Conservation (phyloP, 1,139 yeast genomes). For the Kurtzmaniella quercitrusa region DNA sequence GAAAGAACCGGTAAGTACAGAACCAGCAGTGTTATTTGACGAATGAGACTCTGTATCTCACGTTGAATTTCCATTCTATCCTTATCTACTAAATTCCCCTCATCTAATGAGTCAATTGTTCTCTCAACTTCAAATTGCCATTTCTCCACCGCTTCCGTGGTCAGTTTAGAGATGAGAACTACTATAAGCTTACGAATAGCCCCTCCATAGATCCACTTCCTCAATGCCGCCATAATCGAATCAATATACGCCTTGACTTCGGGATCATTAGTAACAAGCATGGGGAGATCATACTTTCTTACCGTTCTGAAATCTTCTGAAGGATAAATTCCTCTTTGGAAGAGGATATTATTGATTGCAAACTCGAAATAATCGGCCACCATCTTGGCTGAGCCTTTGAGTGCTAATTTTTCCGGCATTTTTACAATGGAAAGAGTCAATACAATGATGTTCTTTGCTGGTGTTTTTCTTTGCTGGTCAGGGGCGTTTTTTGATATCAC, state of each 20-base stretch:
- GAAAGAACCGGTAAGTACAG: slow-evolving; percentile 76
- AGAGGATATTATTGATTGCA: slow-evolving; percentile 74
- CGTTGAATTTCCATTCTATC: slow-evolving; percentile 55
- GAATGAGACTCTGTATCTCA: slow-evolving; percentile 79
- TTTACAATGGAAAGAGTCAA: not conserved
- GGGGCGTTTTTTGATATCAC: too few relatives aligned
- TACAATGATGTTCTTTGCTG: not conserved
- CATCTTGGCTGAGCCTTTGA: slow-evolving; percentile 73
- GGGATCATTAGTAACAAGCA: slow-evolving; percentile 70
- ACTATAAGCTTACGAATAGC: slow-evolving; percentile 67
- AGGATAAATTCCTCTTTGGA: slow-evolving; percentile 89
- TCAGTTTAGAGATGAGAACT: slow-evolving; percentile 63
- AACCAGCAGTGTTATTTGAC: slow-evolving; percentile 87
- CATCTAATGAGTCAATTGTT: slow-evolving; percentile 18
- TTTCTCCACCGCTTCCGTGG: slow-evolving; percentile 69
- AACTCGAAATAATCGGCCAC: slow-evolving; percentile 85
- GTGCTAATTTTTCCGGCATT: slow-evolving; percentile 48
- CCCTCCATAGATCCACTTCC: slow-evolving; percentile 75
- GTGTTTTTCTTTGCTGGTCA: too few relatives aligned
- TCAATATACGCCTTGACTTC: slow-evolving; percentile 71
- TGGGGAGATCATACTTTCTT: slow-evolving; percentile 73
- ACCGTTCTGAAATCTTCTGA: slow-evolving; percentile 81
- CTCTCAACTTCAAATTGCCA: slow-evolving; percentile 76
- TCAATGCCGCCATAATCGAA: slow-evolving; percentile 69
- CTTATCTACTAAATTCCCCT: slow-evolving; percentile 10